Conservation (phyloP, 208 protist species). For the Polymyxa betae region DNA sequence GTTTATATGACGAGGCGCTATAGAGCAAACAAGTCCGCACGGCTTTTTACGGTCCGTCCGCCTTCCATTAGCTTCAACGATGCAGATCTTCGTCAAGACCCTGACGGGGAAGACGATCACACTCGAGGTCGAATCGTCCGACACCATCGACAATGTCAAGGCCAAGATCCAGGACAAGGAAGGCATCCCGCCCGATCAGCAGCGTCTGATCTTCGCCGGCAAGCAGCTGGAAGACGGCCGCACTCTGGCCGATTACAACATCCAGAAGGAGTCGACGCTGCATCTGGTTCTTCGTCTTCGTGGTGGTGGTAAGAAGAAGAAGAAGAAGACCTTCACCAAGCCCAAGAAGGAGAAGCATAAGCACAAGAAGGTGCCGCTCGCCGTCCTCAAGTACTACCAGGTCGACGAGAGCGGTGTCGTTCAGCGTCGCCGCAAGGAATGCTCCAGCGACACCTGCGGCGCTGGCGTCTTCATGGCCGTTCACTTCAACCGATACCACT, state of each 20-base stretch:
- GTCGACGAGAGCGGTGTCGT: conserved; percentile 94
- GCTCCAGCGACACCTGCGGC: conserved; percentile 88
- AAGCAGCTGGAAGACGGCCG: conserved; percentile 89
- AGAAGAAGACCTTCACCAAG: conserved; percentile 98
- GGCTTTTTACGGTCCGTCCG: too few species aligned
- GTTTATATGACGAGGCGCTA: too few species aligned
- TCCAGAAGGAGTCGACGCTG: conserved; percentile 89
- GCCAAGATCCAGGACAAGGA: conserved; percentile 89
- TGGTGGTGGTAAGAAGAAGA: conserved; percentile 98
- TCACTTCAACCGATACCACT: conserved; percentile 97
- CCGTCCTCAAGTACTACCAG: conserved; percentile 99
- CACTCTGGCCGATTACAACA: conserved; percentile 87
- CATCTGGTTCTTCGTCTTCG: conserved; percentile 86
- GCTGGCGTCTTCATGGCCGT: conserved; percentile 97
- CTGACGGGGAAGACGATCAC: conserved; percentile 88
- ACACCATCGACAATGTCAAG: conserved; percentile 92
- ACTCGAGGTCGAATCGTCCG: conserved; percentile 85
- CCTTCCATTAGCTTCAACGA: conserved; percentile 53
- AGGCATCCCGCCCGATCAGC: conserved; percentile 86
- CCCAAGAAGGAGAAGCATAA: conserved; percentile 98
- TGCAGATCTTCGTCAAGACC: conserved; percentile 88
- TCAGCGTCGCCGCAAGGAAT: conserved; percentile 91
- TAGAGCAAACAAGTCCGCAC: too few species aligned
- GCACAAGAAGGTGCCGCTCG: conserved; percentile 98
- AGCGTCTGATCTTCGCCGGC: conserved; percentile 87